These are phyloP conservation scores for Hypsizygus marmoreus DNA, from an alignment of 768 basidiomycete species.

Conservation along the genomic window DNA sequence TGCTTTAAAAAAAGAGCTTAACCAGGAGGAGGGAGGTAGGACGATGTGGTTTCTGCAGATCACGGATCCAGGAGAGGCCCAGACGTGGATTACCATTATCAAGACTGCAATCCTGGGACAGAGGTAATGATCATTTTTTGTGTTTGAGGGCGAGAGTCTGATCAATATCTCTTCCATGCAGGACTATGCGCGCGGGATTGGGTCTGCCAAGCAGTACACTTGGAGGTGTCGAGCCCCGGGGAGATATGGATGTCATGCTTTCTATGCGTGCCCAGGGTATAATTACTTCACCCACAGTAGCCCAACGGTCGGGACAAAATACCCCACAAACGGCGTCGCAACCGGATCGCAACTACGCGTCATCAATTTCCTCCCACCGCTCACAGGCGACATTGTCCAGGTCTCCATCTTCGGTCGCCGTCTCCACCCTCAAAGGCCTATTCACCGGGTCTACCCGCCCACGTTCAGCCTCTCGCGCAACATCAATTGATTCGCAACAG, in stretches of 20 bases:
- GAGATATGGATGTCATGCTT: conserved; percentile 84
- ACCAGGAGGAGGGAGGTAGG: conserved; percentile 49
- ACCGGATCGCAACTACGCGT: conserved; percentile 42
- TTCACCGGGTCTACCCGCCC: conserved; percentile 53
- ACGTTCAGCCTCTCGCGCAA: conserved; percentile 55
- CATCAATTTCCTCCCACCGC: conserved; percentile 46
- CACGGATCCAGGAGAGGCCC: conserved; percentile 57
- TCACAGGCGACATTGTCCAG: conserved; percentile 45
- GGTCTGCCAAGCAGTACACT: conserved; percentile 43
- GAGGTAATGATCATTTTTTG: conserved; percentile 59
- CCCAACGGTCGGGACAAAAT: conserved; percentile 25
- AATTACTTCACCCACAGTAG: conserved; percentile 36
- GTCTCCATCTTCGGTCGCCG: conserved; percentile 39
- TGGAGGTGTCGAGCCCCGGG: conserved; percentile 61
- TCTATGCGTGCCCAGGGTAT: conserved; percentile 75
- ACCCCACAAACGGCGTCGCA: conserved; percentile 27
- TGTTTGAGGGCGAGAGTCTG: too few species aligned
- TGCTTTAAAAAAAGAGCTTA: conserved; percentile 43
- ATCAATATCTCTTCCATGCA: too few species aligned
- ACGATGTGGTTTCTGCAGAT: conserved; percentile 77
- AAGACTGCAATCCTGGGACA: conserved; percentile 73
- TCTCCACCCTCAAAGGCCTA: conserved; percentile 62
- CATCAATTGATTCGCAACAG: conserved; percentile 40
- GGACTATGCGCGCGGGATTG: conserved; percentile 71
- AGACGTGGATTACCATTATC: conserved; percentile 75